These are phyloP conservation scores for Penicillium cosmopolitanum DNA, from an alignment of 495 filamentous ascomycete genomes.

Conservation along the genomic window DNA sequence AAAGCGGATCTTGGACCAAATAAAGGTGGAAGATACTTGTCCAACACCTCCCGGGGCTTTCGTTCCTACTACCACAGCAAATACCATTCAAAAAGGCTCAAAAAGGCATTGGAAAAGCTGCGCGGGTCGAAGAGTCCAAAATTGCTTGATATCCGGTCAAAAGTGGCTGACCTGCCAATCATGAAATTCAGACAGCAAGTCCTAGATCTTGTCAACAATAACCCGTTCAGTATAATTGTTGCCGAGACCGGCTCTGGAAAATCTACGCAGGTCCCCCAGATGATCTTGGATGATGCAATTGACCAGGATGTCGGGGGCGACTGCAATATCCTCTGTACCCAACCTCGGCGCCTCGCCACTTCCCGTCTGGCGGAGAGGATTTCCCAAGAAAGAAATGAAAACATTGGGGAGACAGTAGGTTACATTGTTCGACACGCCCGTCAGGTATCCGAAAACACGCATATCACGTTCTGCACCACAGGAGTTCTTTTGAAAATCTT, in stretches of 20 bases:
- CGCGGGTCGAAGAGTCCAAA: slow-evolving; percentile 9
- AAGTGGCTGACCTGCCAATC: slow-evolving; percentile 48
- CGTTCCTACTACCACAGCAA: neutral
- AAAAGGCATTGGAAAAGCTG: slow-evolving; percentile 5
- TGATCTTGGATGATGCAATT: slow-evolving; percentile 58
- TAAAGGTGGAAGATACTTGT: neutral
- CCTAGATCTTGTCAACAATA: slow-evolving; percentile 50
- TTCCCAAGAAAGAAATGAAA: slow-evolving; percentile 55
- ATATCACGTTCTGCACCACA: slow-evolving; percentile 62
- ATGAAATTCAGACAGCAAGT: slow-evolving; percentile 46
- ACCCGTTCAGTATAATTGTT: slow-evolving; percentile 56
- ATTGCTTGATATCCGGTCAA: slow-evolving; percentile 8
- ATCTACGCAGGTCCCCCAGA: slow-evolving; percentile 65
- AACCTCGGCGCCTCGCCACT: slow-evolving; percentile 61
- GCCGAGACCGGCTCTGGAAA: slow-evolving; percentile 64
- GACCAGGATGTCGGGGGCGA: slow-evolving; percentile 12
- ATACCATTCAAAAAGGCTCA: slow-evolving; percentile 8
- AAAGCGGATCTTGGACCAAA: neutral
- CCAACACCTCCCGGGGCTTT: neutral
- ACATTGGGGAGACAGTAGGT: slow-evolving; percentile 52
- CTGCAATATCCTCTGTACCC: slow-evolving; percentile 53
- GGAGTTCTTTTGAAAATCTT: slow-evolving; percentile 58
- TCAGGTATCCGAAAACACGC: slow-evolving; percentile 31
- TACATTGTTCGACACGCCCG: slow-evolving; percentile 58
- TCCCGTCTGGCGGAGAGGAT: slow-evolving; percentile 58